These are phyloP conservation scores for Cucurbita ficifolia DNA, from an alignment of 306 rosid species.

Conservation along the genomic window DNA sequence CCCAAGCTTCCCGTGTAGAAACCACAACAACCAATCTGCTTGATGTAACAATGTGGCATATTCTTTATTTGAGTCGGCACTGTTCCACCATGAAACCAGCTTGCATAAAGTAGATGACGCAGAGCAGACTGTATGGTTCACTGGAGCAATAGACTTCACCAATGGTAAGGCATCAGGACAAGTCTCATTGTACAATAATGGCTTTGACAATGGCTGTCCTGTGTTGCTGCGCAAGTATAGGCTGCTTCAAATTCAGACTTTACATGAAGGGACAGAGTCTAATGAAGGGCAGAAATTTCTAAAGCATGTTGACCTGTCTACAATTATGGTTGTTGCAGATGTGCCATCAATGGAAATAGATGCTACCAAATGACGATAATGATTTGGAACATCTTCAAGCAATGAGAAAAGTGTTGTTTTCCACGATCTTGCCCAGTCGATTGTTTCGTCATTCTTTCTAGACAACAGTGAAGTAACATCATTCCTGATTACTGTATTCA, in stretches of 20 bases:
- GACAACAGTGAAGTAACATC: conserved; percentile 39
- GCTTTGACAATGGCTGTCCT: conserved; percentile 61
- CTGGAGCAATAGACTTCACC: conserved; percentile 80
- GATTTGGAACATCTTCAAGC: conserved; percentile 55
- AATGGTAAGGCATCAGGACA: conserved; percentile 62
- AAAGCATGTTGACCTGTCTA: conserved; percentile 41
- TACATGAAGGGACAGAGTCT: not conserved
- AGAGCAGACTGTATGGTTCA: conserved; percentile 81
- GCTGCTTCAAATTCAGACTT: conserved; percentile 15
- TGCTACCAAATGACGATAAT: conserved; percentile 34
- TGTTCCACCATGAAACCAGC: conserved; percentile 82
- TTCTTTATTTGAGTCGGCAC: conserved; percentile 20
- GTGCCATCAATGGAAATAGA: conserved; percentile 88
- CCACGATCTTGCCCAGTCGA: conserved; percentile 70
- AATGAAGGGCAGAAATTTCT: conserved; percentile 8
- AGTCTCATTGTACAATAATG: conserved; percentile 70
- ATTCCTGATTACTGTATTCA: conserved; percentile 13
- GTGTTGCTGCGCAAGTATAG: conserved; percentile 40
- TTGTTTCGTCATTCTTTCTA: conserved; percentile 63
- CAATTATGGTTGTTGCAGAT: conserved; percentile 81
- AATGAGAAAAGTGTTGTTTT: conserved; percentile 54
- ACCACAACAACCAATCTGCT: conserved; percentile 93
- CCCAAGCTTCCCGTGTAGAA: conserved; percentile 87
- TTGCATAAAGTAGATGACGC: conserved; percentile 74
- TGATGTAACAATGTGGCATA: conserved; percentile 72